Evolutionary conservation across 2,329 filamentous ascomycete genomes (phyloP).

Genomic region (Aspergillus cejpii): DNA sequence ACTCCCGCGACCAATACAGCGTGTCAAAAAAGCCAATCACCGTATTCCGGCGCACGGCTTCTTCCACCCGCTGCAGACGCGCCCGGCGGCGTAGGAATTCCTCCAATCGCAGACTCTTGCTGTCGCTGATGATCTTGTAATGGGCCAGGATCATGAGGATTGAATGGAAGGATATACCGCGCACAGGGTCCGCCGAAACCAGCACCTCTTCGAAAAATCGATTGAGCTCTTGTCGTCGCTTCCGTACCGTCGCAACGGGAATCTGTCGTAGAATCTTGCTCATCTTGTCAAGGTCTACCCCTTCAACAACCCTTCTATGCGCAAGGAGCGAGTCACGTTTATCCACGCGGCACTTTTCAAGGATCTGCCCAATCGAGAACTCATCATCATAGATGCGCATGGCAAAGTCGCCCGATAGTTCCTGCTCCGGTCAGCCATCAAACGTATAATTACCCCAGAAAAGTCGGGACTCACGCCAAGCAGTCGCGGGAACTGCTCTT

Average conservation of each 20-base stretch:
- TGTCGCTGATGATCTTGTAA: conserved; percentile 98
- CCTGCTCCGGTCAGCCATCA: conserved; percentile 33
- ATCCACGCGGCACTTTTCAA: conserved; percentile 71
- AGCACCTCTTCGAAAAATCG: conserved; percentile 96
- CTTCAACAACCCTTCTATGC: conserved; percentile 41
- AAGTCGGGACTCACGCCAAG: conserved; percentile 55
- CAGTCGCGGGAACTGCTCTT: conserved; percentile 79
- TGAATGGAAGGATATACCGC: conserved; percentile 83
- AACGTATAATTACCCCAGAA: conserved; percentile 1
- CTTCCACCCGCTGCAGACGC: conserved; percentile 85
- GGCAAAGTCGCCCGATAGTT: conserved; percentile 90
- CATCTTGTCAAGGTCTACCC: conserved; percentile 67
- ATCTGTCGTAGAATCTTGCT: conserved; percentile 66
- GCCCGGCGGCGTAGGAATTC: conserved; percentile 89
- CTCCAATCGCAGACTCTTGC: conserved; percentile 87
- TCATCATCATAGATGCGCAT: conserved; percentile 94
- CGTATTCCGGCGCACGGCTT: conserved; percentile 81
- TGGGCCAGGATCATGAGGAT: conserved; percentile 94
- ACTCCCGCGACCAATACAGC: conserved; percentile 74
- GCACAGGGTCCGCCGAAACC: conserved; percentile 81
- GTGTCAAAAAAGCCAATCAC: conserved; percentile 96
- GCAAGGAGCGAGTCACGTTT: conserved; percentile 41
- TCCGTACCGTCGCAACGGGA: conserved; percentile 66
- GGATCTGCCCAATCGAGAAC: conserved; percentile 75
- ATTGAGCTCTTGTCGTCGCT: conserved; percentile 73